A percentile compares a stretch with the other conserved stretches of the same genome.
Evolutionary conservation across 2,329 filamentous ascomycete species (phyloP).

Genomic region (Elsinoe ampelina): DNA sequence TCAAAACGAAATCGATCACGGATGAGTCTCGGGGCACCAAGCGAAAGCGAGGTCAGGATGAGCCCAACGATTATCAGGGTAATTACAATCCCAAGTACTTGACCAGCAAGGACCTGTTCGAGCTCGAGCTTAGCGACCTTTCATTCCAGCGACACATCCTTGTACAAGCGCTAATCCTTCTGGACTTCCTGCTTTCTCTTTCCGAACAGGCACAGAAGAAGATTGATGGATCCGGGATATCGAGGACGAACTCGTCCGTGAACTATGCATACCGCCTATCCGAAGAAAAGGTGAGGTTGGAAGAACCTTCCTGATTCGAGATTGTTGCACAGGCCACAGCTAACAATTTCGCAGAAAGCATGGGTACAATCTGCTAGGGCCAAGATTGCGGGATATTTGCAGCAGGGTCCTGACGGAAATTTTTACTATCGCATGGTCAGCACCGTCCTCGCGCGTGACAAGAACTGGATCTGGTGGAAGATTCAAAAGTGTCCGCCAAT

Average conservation of each 20-base stretch:
- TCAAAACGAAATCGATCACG: conserved; percentile 62
- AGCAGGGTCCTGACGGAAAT: conserved; percentile 69
- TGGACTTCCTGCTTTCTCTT: conserved; percentile 91
- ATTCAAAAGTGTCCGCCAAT: conserved; percentile 87
- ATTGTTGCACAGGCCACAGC: conserved; percentile 13
- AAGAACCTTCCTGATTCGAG: conserved; percentile 16
- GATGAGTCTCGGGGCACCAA: conserved; percentile 53
- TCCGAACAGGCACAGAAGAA: conserved; percentile 75
- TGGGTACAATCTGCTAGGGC: conserved; percentile 76
- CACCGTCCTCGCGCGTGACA: conserved; percentile 87
- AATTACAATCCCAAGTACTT: conserved; percentile 96
- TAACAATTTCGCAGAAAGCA: conserved; percentile 49
- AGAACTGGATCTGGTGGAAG: conserved; percentile 99
- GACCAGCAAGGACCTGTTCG: conserved; percentile 93
- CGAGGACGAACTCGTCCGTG: conserved; percentile 45
- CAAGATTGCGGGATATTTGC: conserved; percentile 73
- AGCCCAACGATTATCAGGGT: conserved; percentile 52
- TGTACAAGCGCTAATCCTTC: conserved; percentile 85
- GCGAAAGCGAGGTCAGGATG: conserved; percentile 49
- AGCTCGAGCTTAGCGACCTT: conserved; percentile 90
- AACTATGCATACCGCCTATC: conserved; percentile 69
- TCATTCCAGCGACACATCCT: conserved; percentile 91
- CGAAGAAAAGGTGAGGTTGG: conserved; percentile 51
- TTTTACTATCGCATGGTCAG: conserved; percentile 97
- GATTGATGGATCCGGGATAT: conserved; percentile 51